Evolutionary conservation across 176 grass and related monocot species (phyloP).

Genomic region (Alopecurus myosuroides): DNA sequence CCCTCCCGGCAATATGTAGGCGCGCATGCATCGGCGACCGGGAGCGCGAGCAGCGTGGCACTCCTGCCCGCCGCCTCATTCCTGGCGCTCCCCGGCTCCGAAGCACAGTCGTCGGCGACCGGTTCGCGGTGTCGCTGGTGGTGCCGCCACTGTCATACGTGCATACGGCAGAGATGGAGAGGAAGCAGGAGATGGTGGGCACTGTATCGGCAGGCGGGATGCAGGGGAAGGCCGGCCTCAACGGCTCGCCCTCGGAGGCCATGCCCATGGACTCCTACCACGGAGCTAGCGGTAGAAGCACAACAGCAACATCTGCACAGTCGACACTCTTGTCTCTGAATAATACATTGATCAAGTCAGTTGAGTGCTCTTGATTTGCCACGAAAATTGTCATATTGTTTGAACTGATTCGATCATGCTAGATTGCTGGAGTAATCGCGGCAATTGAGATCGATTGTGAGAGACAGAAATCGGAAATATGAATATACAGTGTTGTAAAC

Average conservation of each 20-base stretch:
- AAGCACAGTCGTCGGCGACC: constrained; percentile 46
- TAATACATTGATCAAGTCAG: background rate
- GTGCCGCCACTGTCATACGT: constrained; percentile 72
- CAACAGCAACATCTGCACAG: background rate
- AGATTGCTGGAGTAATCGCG: background rate
- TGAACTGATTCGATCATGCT: background rate
- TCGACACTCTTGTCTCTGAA: background rate
- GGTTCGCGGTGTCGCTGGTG: constrained; percentile 62
- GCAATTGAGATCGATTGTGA: background rate
- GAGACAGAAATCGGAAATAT: background rate
- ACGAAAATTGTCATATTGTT: background rate
- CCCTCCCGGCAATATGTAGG: constrained; percentile 37
- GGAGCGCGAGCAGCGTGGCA: constrained; percentile 73
- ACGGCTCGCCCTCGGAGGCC: constrained; percentile 18
- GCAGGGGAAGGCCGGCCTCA: constrained; percentile 48
- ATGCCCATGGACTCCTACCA: constrained; percentile 54
- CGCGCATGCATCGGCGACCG: constrained; percentile 35
- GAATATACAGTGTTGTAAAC: background rate
- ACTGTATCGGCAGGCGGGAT: constrained; percentile 59
- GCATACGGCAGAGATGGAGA: constrained; percentile 74
- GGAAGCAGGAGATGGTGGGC: constrained; percentile 80
- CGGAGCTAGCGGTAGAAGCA: background rate
- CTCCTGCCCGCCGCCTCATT: constrained; percentile 20
- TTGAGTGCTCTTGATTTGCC: background rate
- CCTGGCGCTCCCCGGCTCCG: constrained; percentile 63